Conservation (phyloP, 164 flowering plant genomes). For the Berberis thunbergii region DNA sequence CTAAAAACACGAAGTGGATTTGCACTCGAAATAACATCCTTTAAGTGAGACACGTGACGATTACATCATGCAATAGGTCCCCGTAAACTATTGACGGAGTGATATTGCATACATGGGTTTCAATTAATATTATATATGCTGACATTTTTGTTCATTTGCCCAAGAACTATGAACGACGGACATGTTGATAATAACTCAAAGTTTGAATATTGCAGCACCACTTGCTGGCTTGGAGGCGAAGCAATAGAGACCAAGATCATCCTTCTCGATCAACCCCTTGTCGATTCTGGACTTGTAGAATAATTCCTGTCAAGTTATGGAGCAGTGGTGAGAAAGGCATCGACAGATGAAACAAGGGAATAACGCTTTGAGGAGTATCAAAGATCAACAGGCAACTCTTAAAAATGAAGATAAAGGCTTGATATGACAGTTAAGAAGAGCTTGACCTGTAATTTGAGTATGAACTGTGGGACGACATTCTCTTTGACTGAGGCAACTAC, state of each 20-base stretch:
- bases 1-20: no score
- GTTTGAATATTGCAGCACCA: conserved; percentile 87
- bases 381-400: background rate
- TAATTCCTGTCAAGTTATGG: conserved; percentile 37
- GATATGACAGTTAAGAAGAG: background rate
- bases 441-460: conserved; percentile 65
- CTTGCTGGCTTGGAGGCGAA: conserved; percentile 96
- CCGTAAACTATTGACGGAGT: no score
- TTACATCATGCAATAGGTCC: no score
- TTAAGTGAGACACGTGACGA: no score
- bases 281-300: conserved; percentile 70
- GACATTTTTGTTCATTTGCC: no score
- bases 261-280: conserved; percentile 48
- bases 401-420: background rate
- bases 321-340: background rate
- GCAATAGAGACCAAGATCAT: conserved; percentile 68
- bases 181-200: conserved; percentile 9
- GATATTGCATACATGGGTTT: no score
- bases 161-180: no score
- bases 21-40: no score
- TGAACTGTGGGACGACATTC: conserved; percentile 47
- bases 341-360: background rate
- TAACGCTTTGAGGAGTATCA: background rate
- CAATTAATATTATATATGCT: no score
- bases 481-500: conserved; percentile 86